Evolutionary conservation across 164 flowering plant genomes (phyloP).

Genomic region (Nelumbo lutea): DNA sequence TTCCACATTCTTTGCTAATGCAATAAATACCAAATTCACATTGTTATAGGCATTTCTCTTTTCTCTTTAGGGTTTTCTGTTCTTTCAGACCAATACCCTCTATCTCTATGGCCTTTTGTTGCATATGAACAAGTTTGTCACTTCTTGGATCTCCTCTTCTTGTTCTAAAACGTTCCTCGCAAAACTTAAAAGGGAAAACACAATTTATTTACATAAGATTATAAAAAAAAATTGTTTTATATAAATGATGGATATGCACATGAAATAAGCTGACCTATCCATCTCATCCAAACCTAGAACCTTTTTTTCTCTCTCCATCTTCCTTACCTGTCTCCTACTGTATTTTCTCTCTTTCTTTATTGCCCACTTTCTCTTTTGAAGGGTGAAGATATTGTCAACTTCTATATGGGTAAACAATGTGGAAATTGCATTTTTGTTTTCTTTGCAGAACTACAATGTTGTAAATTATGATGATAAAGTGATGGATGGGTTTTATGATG

Average conservation of each 20-base stretch:
- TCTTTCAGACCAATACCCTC: neutral
- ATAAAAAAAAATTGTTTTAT: too few relatives aligned
- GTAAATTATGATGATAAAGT: conserved; percentile 85
- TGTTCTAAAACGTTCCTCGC: too few relatives aligned
- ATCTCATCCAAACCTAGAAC: too few relatives aligned
- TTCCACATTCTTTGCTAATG: neutral
- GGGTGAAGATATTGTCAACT: neutral
- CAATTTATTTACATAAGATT: too few relatives aligned
- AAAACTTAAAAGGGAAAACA: too few relatives aligned
- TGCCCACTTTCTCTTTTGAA: too few relatives aligned
- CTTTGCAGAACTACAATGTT: conserved; percentile 77
- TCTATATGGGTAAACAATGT: neutral
- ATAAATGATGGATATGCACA: too few relatives aligned
- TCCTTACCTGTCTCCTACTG: too few relatives aligned
- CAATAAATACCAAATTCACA: neutral
- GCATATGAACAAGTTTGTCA: neutral
- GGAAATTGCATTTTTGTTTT: conserved; percentile 5
- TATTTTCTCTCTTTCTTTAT: too few relatives aligned
- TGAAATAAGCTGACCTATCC: too few relatives aligned
- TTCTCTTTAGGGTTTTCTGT: neutral
- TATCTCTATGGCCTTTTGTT: neutral
- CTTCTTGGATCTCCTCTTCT: too few relatives aligned
- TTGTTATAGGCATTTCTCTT: neutral
- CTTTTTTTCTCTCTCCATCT: too few relatives aligned
- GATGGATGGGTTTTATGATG: conserved; percentile 92